phyloP scores from a whole-genome alignment of 108 stramenopile species.

The Cyclostephanos tholiformis region DNA sequence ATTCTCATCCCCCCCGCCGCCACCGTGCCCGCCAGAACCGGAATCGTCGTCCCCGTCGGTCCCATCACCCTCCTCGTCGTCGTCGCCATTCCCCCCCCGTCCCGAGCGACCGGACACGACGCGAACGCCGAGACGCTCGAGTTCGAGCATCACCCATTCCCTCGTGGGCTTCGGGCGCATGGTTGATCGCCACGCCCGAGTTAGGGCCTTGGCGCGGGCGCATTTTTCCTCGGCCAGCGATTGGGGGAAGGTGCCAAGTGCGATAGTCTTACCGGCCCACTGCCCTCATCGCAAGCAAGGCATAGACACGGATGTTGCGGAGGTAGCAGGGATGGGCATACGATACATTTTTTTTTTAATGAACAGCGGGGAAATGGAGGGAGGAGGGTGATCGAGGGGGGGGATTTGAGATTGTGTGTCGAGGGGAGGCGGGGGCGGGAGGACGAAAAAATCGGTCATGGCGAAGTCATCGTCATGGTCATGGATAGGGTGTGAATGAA shows the following conservation, averaged over 20 bases:
- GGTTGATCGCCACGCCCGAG: constrained; percentile 87
- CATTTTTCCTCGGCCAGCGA: constrained; percentile 92
- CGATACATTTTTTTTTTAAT: too few species aligned
- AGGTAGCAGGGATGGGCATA: background rate
- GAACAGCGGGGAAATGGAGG: too few species aligned
- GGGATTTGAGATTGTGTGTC: background rate
- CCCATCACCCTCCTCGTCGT: constrained; percentile 50
- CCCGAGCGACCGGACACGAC: constrained; percentile 81
- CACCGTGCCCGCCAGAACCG: constrained; percentile 16
- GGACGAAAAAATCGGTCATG: constrained; percentile 8
- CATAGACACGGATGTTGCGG: background rate
- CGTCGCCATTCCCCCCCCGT: constrained; percentile 75
- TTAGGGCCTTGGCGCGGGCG: constrained; percentile 86
- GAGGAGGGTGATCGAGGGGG: too few species aligned
- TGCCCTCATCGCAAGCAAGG: background rate
- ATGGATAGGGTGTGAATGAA: background rate
- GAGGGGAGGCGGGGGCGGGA: background rate
- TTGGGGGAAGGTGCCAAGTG: constrained; percentile 79
- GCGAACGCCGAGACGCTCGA: constrained; percentile 86
- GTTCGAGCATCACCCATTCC: constrained; percentile 91
- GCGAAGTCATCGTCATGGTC: constrained; percentile 9
- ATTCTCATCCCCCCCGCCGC: background rate
- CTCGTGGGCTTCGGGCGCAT: constrained; percentile 90
- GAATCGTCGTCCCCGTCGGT: constrained; percentile 16
- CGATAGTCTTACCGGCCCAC: constrained; percentile 67